Conservation (phyloP, 257 asterid species). For the Rauvolfia tetraphylla region DNA sequence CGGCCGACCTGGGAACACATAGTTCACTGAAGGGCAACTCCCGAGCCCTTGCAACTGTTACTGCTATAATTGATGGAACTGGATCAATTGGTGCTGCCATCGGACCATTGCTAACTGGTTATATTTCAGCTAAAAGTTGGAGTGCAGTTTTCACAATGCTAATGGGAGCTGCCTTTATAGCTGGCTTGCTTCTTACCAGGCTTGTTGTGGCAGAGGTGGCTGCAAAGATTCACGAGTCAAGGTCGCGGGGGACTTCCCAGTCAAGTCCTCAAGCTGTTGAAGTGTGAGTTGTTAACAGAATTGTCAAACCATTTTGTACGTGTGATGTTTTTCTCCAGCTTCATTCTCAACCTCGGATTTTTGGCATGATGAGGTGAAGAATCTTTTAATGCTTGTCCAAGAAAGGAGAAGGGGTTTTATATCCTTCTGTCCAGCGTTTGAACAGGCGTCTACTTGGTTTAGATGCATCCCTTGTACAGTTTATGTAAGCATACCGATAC, state of each 20-base stretch:
- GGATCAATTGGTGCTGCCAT: conserved; percentile 98
- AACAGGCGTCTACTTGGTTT: not conserved
- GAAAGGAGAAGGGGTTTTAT: conserved; percentile 16
- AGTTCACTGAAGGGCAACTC: conserved; percentile 84
- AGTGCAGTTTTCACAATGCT: conserved; percentile 83
- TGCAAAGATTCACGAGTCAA: conserved; percentile 49
- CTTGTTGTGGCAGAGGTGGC: conserved; percentile 86
- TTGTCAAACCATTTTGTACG: not conserved
- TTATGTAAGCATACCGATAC: conserved; percentile 15
- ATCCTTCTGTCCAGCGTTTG: conserved; percentile 19
- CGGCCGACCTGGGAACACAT: conserved; percentile 96
- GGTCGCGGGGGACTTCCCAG: conserved; percentile 24
- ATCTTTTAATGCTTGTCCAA: not conserved
- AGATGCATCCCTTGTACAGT: conserved; percentile 27
- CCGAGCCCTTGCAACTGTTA: conserved; percentile 85
- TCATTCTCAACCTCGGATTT: conserved; percentile 8
- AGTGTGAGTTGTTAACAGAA: conserved; percentile 37
- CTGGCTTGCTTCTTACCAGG: conserved; percentile 78
- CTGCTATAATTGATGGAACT: conserved; percentile 93
- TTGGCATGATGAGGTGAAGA: conserved; percentile 15
- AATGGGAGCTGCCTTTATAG: conserved; percentile 77
- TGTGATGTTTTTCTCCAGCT: not conserved
- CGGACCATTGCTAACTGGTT: conserved; percentile 89
- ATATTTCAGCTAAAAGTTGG: conserved; percentile 88
- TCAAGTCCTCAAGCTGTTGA: conserved; percentile 33